phyloP scores from a whole-genome alignment of 495 filamentous ascomycete species.

The Jackrogersella multiformis region DNA sequence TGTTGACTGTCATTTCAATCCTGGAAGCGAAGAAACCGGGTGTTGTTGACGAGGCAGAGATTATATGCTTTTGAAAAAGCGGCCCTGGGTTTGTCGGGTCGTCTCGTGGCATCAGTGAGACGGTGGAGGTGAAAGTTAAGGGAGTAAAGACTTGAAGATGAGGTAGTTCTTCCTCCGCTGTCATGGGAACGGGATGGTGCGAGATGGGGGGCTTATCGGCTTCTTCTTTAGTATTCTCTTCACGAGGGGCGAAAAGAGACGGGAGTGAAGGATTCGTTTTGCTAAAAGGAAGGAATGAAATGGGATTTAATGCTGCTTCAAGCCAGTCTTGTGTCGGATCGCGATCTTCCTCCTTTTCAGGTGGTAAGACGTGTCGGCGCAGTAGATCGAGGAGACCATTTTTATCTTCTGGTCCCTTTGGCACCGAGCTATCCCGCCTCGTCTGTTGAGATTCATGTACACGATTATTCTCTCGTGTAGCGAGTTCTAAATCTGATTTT shows the following conservation, averaged over 20 bases:
- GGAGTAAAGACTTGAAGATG: constrained; percentile 67
- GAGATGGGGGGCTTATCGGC: constrained; percentile 51
- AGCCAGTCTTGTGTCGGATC: constrained; percentile 48
- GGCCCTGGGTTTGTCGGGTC: constrained; percentile 38
- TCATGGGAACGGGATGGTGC: constrained; percentile 62
- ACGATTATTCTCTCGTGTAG: constrained; percentile 52
- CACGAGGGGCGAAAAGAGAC: constrained; percentile 18
- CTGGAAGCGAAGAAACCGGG: constrained; percentile 56
- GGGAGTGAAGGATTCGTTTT: constrained; percentile 34
- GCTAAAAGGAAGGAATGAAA: constrained; percentile 61
- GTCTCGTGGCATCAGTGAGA: constrained; percentile 51
- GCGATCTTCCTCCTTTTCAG: constrained; percentile 38
- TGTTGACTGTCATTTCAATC: constrained; percentile 60
- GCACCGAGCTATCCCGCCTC: background rate
- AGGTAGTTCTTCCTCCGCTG: constrained; percentile 61
- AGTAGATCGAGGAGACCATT: constrained; percentile 51
- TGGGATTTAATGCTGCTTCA: constrained; percentile 54
- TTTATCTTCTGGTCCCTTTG: constrained; percentile 39
- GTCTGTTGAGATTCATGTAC: constrained; percentile 44
- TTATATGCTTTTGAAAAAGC: constrained; percentile 52
- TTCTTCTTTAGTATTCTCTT: constrained; percentile 13
- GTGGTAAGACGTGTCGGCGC: constrained; percentile 49
- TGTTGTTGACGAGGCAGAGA: constrained; percentile 49
- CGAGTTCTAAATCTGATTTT: constrained; percentile 49
- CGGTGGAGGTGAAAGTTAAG: constrained; percentile 59